Evolutionary conservation across 2,329 filamentous ascomycete species (phyloP), one percentile per base, ranked within the genome.

Genomic region (Claviceps digitariae): DNA sequence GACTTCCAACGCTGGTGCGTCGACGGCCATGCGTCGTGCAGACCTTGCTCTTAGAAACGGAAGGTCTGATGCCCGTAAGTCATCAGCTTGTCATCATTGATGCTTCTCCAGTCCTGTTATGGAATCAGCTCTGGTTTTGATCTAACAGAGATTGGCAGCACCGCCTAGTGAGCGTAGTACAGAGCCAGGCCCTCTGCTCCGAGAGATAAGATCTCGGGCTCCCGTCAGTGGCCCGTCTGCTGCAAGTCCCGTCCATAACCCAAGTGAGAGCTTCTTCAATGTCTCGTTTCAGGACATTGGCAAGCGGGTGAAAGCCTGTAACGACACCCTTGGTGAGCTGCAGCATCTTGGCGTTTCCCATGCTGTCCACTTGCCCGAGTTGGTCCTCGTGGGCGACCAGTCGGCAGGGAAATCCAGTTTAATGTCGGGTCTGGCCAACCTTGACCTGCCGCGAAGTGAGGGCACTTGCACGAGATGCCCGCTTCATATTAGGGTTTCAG

Each of bases 301-400:
- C 0, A 72, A 75, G n/a, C 75, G 80, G 47, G 69, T 85, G 1
- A 85, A 84, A 51, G 74, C 77, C 0, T 79, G 83, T 49, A 83
- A 88, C 2, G 74, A 85, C 48, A 79, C 79, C 0, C 76, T 89
- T 0, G 79, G 79, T 3, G 78, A 84, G 48, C 76, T 95, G 0
- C 81, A 87, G 50, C 76, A 82, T 6, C 75, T 91, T 0, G 87
- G 86, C 0, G 82, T 95, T 0, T 82, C 86, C 50, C 79, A 86
- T 20, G 78, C 82, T 4, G 78, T 88, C 0, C 78, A 80, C 0
- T 71, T 95, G 0, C 88, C 90, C 0, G 87, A 89, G 59, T 81
- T 94, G 10, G 86, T 91, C 6, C 79, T 95, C 0, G 81, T 95
- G 0, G 90, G 90, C 0, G 89, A 95, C 49, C 90, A 95, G 62